Conservation (phyloP, 305 asterid species). For the Andrographis paniculata region DNA sequence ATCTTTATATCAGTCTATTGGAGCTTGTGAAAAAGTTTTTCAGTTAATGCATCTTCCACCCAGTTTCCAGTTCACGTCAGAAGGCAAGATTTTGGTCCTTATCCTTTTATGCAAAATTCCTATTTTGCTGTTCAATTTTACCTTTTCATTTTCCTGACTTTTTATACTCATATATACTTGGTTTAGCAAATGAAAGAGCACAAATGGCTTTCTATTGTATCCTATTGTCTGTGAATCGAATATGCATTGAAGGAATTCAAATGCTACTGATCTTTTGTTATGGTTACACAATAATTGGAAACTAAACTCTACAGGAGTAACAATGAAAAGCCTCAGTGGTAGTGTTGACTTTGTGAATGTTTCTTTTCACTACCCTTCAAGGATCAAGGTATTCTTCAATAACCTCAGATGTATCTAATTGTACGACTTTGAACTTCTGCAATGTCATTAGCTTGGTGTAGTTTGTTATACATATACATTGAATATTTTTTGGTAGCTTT, state of each 20-base stretch:
- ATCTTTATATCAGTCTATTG: slow-evolving; percentile 44
- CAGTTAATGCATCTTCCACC: slow-evolving; percentile 43
- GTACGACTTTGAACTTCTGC: slow-evolving; percentile 4
- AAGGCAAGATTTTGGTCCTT: slow-evolving; percentile 24
- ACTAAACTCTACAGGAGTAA: slow-evolving; percentile 30
- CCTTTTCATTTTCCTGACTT: neutral
- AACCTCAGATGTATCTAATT: neutral
- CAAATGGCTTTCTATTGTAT: no score
- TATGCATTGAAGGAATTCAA: no score
- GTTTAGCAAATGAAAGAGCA: neutral
- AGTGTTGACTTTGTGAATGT: slow-evolving; percentile 37
- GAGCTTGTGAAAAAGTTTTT: slow-evolving; percentile 53
- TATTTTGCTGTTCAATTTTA: neutral
- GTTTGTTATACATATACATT: no score
- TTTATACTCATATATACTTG: neutral
- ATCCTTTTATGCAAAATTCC: slow-evolving; percentile 1
- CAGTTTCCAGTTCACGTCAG: slow-evolving; percentile 30
- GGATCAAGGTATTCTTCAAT: slow-evolving; percentile 31
- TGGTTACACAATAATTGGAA: no score
- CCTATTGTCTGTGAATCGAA: no score
- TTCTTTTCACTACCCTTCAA: slow-evolving; percentile 37
- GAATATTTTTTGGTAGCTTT: neutral
- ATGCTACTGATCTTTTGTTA: no score
- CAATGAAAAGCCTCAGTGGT: slow-evolving; percentile 32
- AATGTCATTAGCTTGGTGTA: no score